Evolutionary conservation across 2,329 filamentous ascomycete species (phyloP).

Genomic region (Cercospora citrullina): DNA sequence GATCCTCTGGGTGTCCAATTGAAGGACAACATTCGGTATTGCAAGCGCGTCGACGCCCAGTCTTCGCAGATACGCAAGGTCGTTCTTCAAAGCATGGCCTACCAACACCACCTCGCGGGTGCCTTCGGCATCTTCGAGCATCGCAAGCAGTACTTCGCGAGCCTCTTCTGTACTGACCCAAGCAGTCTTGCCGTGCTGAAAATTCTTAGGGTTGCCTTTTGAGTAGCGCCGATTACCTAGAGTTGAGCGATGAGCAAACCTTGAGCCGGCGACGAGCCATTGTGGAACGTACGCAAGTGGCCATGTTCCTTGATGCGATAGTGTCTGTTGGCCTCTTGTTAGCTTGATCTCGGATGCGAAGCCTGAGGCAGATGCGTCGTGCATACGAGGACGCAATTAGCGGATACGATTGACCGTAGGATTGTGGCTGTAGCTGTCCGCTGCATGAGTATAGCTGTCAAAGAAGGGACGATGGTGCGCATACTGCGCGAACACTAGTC

Average conservation of each 20-base stretch:
- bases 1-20: constrained; percentile 69
- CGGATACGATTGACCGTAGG: constrained; percentile 8
- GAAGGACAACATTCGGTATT: constrained; percentile 53
- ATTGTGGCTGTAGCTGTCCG: not conserved
- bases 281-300: constrained; percentile 47
- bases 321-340: constrained; percentile 50
- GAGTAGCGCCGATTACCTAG: constrained; percentile 65
- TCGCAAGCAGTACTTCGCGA: constrained; percentile 46
- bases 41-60: constrained; percentile 62
- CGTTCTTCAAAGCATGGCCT: constrained; percentile 70
- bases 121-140: constrained; percentile 54
- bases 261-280: not conserved
- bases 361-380: not conserved
- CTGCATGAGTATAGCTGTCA: not conserved
- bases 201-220: constrained; percentile 68
- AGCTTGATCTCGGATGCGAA: not conserved
- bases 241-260: not conserved
- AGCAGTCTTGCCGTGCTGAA: constrained; percentile 67
- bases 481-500: constrained; percentile 38
- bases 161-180: constrained; percentile 45
- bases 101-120: constrained; percentile 67
- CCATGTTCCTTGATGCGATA: constrained; percentile 71
- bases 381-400: constrained; percentile 18
- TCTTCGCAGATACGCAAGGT: constrained; percentile 66
- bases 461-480: not conserved